Evolutionary conservation across 371 early-diverging fungal genomes (phyloP).

Genomic region (Capniomyces stellatus): DNA sequence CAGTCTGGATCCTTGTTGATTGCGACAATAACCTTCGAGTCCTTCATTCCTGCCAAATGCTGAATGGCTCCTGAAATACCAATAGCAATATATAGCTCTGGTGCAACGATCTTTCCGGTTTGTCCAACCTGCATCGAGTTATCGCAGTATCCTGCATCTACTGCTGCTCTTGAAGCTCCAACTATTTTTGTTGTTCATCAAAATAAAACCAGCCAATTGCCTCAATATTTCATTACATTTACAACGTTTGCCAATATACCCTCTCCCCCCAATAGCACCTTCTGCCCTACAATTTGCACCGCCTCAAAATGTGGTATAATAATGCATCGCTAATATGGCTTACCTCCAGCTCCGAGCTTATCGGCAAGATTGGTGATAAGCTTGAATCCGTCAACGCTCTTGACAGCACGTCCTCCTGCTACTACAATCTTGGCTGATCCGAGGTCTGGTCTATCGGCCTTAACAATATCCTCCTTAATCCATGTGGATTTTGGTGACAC

Average conservation of each 20-base stretch:
- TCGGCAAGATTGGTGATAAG: conserved; percentile 83
- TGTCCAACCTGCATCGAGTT: conserved; percentile 96
- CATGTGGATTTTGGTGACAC: conserved; percentile 34
- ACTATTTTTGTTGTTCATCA: too few species aligned
- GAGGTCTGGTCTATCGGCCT: conserved; percentile 91
- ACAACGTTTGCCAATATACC: too few species aligned
- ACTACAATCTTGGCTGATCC: conserved; percentile 75
- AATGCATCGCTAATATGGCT: conserved; percentile 9
- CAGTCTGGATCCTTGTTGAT: conserved; percentile 98
- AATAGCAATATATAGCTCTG: conserved; percentile 87
- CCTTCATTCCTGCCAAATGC: conserved; percentile 98
- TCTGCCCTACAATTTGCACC: too few species aligned
- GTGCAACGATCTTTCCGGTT: conserved; percentile 96
- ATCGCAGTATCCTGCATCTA: conserved; percentile 91
- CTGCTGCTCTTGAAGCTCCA: conserved; percentile 95
- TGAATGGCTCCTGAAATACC: conserved; percentile 94
- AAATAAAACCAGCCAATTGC: too few species aligned
- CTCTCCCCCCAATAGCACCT: too few species aligned
- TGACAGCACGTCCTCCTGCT: conserved; percentile 90
- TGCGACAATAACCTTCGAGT: conserved; percentile 92
- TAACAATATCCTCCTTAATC: conserved; percentile 76
- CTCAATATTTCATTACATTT: too few species aligned
- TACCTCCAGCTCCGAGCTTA: conserved; percentile 85
- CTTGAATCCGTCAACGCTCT: conserved; percentile 91
- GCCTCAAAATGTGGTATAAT: too few species aligned